A percentile compares a stretch with the other conserved stretches of the same genome.
These are phyloP conservation scores for Hericium rajendrae DNA, from an alignment of 768 basidiomycete genomes.

Conservation along the genomic window DNA sequence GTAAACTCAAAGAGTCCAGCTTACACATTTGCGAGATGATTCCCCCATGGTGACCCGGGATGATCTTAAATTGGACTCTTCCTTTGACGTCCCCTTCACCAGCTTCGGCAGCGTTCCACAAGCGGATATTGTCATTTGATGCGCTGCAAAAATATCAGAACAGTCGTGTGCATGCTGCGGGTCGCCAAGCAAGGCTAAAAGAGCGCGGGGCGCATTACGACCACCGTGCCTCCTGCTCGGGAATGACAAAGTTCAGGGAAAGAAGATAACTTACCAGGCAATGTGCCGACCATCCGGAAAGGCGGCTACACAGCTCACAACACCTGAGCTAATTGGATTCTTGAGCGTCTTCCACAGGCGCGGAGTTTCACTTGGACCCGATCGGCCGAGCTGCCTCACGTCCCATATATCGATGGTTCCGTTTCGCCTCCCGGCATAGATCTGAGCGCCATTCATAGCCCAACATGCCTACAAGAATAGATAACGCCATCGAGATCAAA, in stretches of 20 bases:
- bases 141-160: slow-evolving; percentile 40
- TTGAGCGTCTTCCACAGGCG: slow-evolving; percentile 72
- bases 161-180: not conserved
- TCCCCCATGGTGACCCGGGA: slow-evolving; percentile 93
- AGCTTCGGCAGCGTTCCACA: slow-evolving; percentile 86
- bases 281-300: slow-evolving; percentile 91
- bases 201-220: not conserved
- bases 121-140: slow-evolving; percentile 83
- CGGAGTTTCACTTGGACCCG: slow-evolving; percentile 56
- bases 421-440: slow-evolving; percentile 87
- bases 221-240: not conserved
- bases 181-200: not conserved
- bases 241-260: not conserved
- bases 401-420: slow-evolving; percentile 93
- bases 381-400: slow-evolving; percentile 66
- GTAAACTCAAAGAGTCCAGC: slow-evolving; percentile 23
- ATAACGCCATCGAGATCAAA: not conserved
- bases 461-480: slow-evolving; percentile 69
- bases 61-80: slow-evolving; percentile 85
- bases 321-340: slow-evolving; percentile 82
- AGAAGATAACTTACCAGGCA: slow-evolving; percentile 55
- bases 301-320: slow-evolving; percentile 83
- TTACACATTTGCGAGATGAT: slow-evolving; percentile 87
- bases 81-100: slow-evolving; percentile 55
- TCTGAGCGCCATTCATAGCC: slow-evolving; percentile 80